These are phyloP conservation scores for Fusarium continuum DNA, from an alignment of 2,329 filamentous ascomycete species.

Conservation along the genomic window DNA sequence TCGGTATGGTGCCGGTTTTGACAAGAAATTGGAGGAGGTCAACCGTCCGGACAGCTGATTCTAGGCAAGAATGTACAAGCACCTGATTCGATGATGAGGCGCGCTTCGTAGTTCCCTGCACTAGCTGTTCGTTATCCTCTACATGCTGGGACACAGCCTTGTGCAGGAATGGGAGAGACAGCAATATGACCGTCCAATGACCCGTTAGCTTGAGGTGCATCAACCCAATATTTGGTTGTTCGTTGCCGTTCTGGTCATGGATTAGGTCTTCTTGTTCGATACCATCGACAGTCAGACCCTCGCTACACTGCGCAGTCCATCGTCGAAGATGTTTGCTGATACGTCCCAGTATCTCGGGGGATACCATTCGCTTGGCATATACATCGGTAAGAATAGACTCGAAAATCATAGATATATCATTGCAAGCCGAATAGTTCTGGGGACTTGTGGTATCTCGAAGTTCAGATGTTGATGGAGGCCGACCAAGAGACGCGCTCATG, in stretches of 20 bases:
- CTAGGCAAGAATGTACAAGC: constrained; percentile 47
- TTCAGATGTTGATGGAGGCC: constrained; percentile 48
- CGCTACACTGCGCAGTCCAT: constrained; percentile 35
- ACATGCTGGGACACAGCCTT: constrained; percentile 42
- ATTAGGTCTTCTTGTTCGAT: constrained; percentile 36
- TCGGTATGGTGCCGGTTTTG: constrained; percentile 48
- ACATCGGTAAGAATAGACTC: constrained; percentile 49
- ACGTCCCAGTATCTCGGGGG: constrained; percentile 40
- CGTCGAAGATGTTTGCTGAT: constrained; percentile 39
- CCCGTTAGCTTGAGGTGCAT: constrained; percentile 50
- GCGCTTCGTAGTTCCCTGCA: constrained; percentile 5
- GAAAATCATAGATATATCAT: constrained; percentile 50
- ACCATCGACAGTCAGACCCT: constrained; percentile 31
- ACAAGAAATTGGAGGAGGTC: constrained; percentile 52
- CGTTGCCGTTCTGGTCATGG: constrained; percentile 18
- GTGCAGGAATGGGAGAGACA: constrained; percentile 50
- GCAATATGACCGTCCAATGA: constrained; percentile 52
- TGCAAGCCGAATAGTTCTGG: constrained; percentile 41
- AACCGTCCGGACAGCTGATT: constrained; percentile 49
- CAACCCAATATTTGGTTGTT: constrained; percentile 39
- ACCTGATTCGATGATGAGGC: constrained; percentile 34
- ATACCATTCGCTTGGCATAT: constrained; percentile 47
- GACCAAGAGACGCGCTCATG: constrained; percentile 47
- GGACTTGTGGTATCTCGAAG: constrained; percentile 38
- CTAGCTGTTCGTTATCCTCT: constrained; percentile 21